Base-by-base conservation (phyloP, 2,329 filamentous ascomycete species). In the Epichloe scottii region DNA sequence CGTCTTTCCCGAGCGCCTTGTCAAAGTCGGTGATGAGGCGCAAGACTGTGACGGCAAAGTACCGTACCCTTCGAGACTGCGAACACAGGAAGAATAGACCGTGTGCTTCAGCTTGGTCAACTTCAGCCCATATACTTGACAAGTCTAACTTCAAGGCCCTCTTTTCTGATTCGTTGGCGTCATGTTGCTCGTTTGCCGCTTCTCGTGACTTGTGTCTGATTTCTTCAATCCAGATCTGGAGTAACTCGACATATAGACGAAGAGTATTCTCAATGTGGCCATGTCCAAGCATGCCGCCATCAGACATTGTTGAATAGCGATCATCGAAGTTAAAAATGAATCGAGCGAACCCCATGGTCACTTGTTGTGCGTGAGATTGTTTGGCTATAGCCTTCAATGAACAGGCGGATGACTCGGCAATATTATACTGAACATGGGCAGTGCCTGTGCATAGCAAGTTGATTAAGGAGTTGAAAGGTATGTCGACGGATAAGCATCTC, bases 241-340 rank as follows among this genome's bases (percentile, higher is more conserved):
- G 74, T 5, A 98, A 71, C 66, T 98, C 90, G 30, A 97, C 88
- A 61, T 98, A 98, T 11, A 98, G 75, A 55, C 86, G 84, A 19
- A 98, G 68, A 0, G 93, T 98, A 58, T 84, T 95, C 65, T 98
- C 93, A 52, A 98, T 96, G 62, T 98, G 93, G 4, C 85, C 87
- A 35, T 88, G 84, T 0, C 91, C 93, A 23, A 98, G 81, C 84
- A 98, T 93, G 2, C 93, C 93, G 34, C 94, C 93, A 62, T 98
- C 93, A 10, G 90, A 95, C 83, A 97, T 96, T 34, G 93, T 97
- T 1, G 91, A 89, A 66, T 98, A 98, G 23, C 90, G 83, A 58
- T 95, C 90, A 65, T 98, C 94, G 64, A 97, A 98, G 59, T 93
- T 95, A 71, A 98, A 98, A 49, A 98, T 98, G 68, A 97, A 98